A percentile compares a stretch with the other conserved stretches of the same genome.
Evolutionary conservation across 2,329 filamentous ascomycete genomes (phyloP).

Genomic region (Xylariaceae sp.): DNA sequence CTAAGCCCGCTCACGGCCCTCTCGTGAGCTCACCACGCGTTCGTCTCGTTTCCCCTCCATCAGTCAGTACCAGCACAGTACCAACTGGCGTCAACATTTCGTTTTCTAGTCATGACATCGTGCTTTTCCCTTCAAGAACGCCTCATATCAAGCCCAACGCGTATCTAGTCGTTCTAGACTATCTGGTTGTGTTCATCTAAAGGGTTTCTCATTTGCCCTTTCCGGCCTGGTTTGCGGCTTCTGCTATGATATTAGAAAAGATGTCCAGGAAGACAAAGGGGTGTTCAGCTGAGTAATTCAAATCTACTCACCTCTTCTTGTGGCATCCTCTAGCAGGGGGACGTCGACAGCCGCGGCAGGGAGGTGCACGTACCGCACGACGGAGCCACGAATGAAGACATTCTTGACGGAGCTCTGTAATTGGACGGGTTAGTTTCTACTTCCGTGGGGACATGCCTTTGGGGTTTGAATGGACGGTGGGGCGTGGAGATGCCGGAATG

Average conservation of each 20-base stretch:
- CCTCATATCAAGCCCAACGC: not conserved
- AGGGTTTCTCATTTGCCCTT: constrained; percentile 46
- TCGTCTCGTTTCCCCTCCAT: not conserved
- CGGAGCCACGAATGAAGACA: constrained; percentile 89
- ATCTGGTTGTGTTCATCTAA: not conserved
- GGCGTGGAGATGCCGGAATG: not conserved
- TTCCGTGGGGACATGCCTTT: not conserved
- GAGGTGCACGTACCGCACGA: constrained; percentile 87
- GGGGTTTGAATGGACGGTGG: not conserved
- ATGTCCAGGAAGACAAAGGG: no score
- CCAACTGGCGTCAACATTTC: no score
- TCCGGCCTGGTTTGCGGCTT: constrained; percentile 53
- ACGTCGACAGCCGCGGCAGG: constrained; percentile 79
- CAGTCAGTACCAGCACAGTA: no score
- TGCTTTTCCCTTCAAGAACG: not conserved
- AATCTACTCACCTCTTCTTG: constrained; percentile 69
- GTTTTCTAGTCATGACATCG: not conserved
- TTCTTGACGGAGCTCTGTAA: constrained; percentile 74
- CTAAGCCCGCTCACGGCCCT: not conserved
- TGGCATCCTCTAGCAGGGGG: constrained; percentile 83
- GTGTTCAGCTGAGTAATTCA: not conserved
- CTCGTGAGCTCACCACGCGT: not conserved
- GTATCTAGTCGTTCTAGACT: not conserved
- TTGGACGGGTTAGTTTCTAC: not conserved
- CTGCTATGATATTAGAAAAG: constrained; percentile 31